phyloP scores from a whole-genome alignment of 2,329 filamentous ascomycete genomes.

The Trematosphaeria pertusa region DNA sequence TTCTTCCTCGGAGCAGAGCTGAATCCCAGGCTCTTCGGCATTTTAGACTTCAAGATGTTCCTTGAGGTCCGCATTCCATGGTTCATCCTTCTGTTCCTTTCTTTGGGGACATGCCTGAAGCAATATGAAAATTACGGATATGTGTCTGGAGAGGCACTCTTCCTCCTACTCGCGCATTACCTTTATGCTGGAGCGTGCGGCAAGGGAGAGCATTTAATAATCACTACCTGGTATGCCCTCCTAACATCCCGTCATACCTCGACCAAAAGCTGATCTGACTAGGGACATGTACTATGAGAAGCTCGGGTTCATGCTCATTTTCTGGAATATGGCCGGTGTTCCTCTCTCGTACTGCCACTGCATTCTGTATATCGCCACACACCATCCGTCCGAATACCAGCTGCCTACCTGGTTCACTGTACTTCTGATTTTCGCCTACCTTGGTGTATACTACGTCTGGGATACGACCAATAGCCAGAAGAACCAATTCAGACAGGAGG shows the following conservation, averaged over 20 bases:
- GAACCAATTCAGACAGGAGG: conserved; percentile 85
- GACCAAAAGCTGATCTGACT: conserved; percentile 6
- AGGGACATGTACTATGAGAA: conserved; percentile 98
- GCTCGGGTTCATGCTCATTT: conserved; percentile 97
- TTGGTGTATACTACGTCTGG: conserved; percentile 90
- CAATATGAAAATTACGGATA: conserved; percentile 88
- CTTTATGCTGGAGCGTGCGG: conserved; percentile 91
- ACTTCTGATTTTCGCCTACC: conserved; percentile 72
- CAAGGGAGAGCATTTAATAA: conserved; percentile 90
- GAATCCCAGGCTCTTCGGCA: conserved; percentile 83
- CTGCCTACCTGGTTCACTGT: conserved; percentile 75
- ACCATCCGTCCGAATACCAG: conserved; percentile 76
- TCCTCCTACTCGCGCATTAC: conserved; percentile 88
- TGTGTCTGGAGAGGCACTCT: conserved; percentile 82
- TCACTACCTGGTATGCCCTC: conserved; percentile 73
- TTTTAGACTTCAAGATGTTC: conserved; percentile 94
- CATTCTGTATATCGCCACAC: conserved; percentile 87
- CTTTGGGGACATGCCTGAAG: conserved; percentile 76
- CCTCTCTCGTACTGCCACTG: conserved; percentile 93
- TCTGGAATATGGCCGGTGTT: conserved; percentile 94
- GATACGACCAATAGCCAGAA: conserved; percentile 93
- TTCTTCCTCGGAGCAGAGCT: conserved; percentile 92
- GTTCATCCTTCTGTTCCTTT: conserved; percentile 86
- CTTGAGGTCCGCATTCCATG: conserved; percentile 91
- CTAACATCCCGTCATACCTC: background rate